phyloP scores from a whole-genome alignment of 768 basidiomycete genomes.

The Leucosporidium scottii region DNA sequence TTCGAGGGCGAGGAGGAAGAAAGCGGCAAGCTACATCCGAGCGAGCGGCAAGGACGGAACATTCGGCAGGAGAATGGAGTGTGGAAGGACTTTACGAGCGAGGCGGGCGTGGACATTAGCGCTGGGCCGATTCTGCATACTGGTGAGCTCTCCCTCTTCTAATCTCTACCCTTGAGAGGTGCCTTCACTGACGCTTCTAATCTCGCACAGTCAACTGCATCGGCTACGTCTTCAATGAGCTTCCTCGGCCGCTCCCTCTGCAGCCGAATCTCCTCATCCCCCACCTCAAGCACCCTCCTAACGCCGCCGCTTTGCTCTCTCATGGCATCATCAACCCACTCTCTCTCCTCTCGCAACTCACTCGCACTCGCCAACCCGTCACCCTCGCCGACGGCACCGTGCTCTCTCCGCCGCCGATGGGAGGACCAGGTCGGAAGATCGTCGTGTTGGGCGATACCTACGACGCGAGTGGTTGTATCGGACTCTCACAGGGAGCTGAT shows the following conservation, averaged over 20 bases:
- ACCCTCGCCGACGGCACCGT: conserved; percentile 64
- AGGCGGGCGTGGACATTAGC: conserved; percentile 50
- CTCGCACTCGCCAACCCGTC: conserved; percentile 61
- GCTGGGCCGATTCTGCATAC: conserved; percentile 72
- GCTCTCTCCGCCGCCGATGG: conserved; percentile 54
- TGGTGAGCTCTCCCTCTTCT: conserved; percentile 47
- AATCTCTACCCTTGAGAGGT: background rate
- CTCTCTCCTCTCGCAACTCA: conserved; percentile 58
- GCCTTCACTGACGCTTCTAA: background rate
- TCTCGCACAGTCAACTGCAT: conserved; percentile 59
- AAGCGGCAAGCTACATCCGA: conserved; percentile 51
- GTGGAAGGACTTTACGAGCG: conserved; percentile 55
- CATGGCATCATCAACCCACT: conserved; percentile 54
- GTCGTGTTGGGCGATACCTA: conserved; percentile 72
- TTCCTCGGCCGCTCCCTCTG: conserved; percentile 65
- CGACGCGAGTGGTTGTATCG: conserved; percentile 45
- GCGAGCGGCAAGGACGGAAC: conserved; percentile 59
- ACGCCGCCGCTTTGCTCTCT: conserved; percentile 34
- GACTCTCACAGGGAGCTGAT: conserved; percentile 38
- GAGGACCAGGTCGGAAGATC: conserved; percentile 61
- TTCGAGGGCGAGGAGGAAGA: conserved; percentile 51
- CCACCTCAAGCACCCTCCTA: conserved; percentile 48
- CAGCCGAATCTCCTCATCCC: conserved; percentile 61
- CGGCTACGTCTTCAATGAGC: conserved; percentile 67
- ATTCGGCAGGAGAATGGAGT: conserved; percentile 56